Evolutionary conservation across 129 eudicot species (phyloP), one percentile per base, ranked within the genome.

Genomic region (Kitagawia praeruptora): DNA sequence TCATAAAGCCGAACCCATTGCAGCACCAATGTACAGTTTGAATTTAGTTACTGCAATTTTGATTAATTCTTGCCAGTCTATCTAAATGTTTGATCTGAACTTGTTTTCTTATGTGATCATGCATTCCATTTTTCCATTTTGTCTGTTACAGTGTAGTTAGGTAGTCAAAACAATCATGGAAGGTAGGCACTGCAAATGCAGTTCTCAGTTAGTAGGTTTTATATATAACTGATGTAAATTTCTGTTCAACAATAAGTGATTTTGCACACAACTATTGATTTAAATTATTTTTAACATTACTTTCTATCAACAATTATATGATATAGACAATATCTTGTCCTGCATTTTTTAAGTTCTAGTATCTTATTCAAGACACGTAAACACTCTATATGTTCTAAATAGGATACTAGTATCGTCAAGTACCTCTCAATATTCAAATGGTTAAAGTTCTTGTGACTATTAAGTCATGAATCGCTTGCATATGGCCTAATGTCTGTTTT

Each of bases 1-100:
- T 45, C 80, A n/a, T 42, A 77, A 84, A 78, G 58, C 41, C 69
- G 73, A 51, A 73, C 49, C 73, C 38, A 19, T 79, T 51, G 44
- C 86, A 47, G 70, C 73, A 53, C 70, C 75, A 73, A 81, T n/a
- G 87, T 88, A 83, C 28, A 47, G n/a, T 27, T 70, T 63, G 2
- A 14, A 42, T 44, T 42, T 31, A 23, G 40, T 51, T 31, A 40
- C 4, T 28, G 25, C 48, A 16, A 12, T 70, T 34, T 67, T 19
- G 38, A 9, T 44, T 40, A 42, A 42, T 23, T 42, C 28, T 42
- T 18, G 8, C 37, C 18, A 73, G 12, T 23, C 37, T 42, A 73
- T 73, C 31, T 42, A 12, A 73, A 21, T n/a, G 39, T 46, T 74
- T 74, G 9, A 4, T 67, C 41, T 4, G 41, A 67, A 67, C 42